These are phyloP conservation scores for Acer negundo DNA, from an alignment of 345 rosid genomes.

Conservation along the genomic window DNA sequence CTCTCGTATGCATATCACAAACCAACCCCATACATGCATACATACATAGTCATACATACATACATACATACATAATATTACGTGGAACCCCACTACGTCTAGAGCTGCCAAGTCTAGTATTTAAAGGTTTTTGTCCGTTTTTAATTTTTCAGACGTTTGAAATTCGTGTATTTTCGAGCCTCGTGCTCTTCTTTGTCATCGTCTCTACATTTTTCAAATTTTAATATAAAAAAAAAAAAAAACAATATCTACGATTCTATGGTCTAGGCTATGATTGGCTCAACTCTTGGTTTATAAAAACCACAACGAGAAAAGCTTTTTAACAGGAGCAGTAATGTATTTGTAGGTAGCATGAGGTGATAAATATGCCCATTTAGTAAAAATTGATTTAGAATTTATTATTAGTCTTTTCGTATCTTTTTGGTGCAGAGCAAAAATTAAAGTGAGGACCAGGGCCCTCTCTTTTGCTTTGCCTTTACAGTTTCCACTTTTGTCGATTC, in stretches of 20 bases:
- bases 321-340: no score
- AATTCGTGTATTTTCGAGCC: slow-evolving; percentile 35
- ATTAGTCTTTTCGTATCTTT: neutral
- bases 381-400: neutral
- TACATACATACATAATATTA: neutral
- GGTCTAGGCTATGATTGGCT: no score
- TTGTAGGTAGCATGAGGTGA: no score
- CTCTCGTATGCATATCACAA: no score
- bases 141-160: slow-evolving; percentile 10
- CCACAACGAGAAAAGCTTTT: no score
- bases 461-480: slow-evolving; percentile 12
- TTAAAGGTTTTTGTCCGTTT: slow-evolving; percentile 5
- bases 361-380: no score
- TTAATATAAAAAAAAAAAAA: no score
- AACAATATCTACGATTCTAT: no score
- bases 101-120: no score
- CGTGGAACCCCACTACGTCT: neutral
- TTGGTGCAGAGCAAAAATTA: neutral
- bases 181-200: slow-evolving; percentile 18
- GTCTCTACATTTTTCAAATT: neutral
- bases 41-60: no score
- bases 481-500: slow-evolving; percentile 16
- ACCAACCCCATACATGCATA: neutral
- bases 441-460: neutral
- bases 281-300: no score